Conservation (phyloP, 2,329 filamentous ascomycete genomes). For the Aureobasidium sp. region DNA sequence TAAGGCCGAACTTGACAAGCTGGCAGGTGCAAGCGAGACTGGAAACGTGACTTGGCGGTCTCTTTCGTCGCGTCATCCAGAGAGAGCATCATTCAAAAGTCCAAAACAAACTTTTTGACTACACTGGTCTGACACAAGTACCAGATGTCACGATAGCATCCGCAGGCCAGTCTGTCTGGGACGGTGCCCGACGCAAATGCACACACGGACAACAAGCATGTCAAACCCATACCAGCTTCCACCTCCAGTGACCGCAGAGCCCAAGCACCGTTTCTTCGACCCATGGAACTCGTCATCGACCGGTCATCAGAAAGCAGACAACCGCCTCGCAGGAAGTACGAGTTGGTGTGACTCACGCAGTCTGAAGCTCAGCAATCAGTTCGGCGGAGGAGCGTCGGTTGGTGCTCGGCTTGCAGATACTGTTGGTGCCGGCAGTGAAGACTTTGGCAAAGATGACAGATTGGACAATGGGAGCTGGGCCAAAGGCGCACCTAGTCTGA, state of each 20-base stretch:
- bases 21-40: constrained; percentile 4
- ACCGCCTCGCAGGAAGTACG: constrained; percentile 51
- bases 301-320: constrained; percentile 71
- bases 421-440: constrained; percentile 56
- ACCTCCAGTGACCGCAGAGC: constrained; percentile 73
- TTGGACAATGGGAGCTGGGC: constrained; percentile 48
- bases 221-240: not conserved
- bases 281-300: constrained; percentile 94
- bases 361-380: constrained; percentile 64
- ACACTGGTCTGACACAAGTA: not conserved
- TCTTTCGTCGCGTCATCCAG: constrained; percentile 8
- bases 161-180: not conserved
- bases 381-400: constrained; percentile 47
- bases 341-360: constrained; percentile 66
- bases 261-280: constrained; percentile 89
- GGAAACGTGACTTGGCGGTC: constrained; percentile 4
- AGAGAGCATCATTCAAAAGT: not conserved
- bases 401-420: constrained; percentile 55
- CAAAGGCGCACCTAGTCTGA: constrained; percentile 41
- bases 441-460: constrained; percentile 45
- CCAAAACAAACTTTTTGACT: not conserved
- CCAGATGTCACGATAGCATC: not conserved
- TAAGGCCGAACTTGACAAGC: not conserved
- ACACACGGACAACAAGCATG: not conserved
- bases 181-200: not conserved